Evolutionary conservation across 108 stramenopile genomes (phyloP).

Genomic region (Mayamaea pseudoterrestris): DNA sequence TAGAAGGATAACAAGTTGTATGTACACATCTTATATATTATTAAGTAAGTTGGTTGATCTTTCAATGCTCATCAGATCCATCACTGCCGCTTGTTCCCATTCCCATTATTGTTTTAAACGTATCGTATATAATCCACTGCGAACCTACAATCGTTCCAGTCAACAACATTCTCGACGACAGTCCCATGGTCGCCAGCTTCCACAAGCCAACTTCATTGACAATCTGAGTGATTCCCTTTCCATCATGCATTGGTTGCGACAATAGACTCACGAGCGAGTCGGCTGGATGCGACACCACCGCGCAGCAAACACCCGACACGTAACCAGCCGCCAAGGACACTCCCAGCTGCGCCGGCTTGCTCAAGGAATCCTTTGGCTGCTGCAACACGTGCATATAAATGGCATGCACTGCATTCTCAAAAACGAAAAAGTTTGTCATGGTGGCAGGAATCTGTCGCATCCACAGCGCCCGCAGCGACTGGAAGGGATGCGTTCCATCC

Average conservation of each 20-base stretch:
- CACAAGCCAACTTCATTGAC: constrained; percentile 89
- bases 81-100: constrained; percentile 15
- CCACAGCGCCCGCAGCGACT: constrained; percentile 86
- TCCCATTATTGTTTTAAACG: constrained; percentile 54
- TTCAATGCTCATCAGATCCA: neutral
- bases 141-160: constrained; percentile 98
- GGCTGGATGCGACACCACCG: constrained; percentile 98
- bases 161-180: constrained; percentile 96
- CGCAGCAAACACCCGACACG: constrained; percentile 95
- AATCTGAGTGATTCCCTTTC: constrained; percentile 86
- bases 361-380: constrained; percentile 39
- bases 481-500: constrained; percentile 82
- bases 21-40: no score
- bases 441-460: constrained; percentile 99
- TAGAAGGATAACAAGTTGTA: no score
- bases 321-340: constrained; percentile 89
- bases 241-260: constrained; percentile 95
- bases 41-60: no score
- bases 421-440: constrained; percentile 98
- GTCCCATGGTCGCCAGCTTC: constrained; percentile 94
- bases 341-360: constrained; percentile 50
- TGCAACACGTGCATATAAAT: constrained; percentile 81
- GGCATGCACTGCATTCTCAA: constrained; percentile 86
- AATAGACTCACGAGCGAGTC: constrained; percentile 97
- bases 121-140: constrained; percentile 99